These are phyloP conservation scores for Ceratocystis cacaofunesta DNA, from an alignment of 2,329 filamentous ascomycete species.

Conservation along the genomic window DNA sequence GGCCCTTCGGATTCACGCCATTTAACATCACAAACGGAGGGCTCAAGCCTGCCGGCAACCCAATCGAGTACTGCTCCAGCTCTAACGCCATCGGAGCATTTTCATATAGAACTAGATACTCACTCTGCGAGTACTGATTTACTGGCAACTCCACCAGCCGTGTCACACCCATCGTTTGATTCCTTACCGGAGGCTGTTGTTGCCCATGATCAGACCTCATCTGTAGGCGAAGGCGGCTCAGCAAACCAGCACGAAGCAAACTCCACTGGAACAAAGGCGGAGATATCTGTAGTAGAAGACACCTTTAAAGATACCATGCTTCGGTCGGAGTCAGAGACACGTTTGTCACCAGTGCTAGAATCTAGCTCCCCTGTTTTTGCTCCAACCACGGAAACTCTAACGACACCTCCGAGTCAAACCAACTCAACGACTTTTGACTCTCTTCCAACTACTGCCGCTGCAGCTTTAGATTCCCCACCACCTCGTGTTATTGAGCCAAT, in stretches of 20 bases:
- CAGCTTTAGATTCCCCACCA: constrained; percentile 7
- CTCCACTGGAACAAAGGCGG: not conserved
- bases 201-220: not conserved
- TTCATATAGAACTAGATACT: not conserved
- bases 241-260: not conserved
- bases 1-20: not conserved
- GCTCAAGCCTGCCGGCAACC: not conserved
- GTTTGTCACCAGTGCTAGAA: not conserved
- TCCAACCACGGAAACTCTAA: not conserved
- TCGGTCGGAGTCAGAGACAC: not conserved
- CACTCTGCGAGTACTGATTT: not conserved
- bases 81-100: not conserved
- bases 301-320: not conserved
- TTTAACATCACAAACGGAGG: not conserved
- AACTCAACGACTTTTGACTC: constrained; percentile 1
- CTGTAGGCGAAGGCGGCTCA: not conserved
- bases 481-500: constrained; percentile 9
- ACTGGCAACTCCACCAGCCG: not conserved
- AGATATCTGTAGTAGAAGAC: not conserved
- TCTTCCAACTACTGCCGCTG: constrained; percentile 6
- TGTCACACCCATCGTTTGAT: not conserved
- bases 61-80: not conserved
- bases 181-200: not conserved
- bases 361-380: not conserved
- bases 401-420: constrained; percentile 2